Base-by-base conservation (phyloP, 345 rosid genomes). In the Fremontodendron californicum region DNA sequence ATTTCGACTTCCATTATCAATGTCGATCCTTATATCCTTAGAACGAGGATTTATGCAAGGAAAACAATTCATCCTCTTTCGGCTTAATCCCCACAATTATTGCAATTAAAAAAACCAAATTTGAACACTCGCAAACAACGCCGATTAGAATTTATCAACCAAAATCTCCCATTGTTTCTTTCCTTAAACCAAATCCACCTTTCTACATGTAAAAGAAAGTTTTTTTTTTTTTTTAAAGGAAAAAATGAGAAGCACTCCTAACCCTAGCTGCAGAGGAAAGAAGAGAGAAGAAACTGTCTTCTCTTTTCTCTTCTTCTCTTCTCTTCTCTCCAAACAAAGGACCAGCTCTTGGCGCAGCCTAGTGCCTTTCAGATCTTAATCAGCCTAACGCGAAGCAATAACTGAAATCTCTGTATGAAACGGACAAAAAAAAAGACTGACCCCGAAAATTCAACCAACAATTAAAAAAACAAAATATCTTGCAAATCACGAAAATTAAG, bases 21-120 rank as follows among this genome's bases (percentile, higher is more conserved):
- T 77, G 79, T 91, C 95, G 81, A 93, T 88, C 78, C 89, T 89
- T 71, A 25, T 82, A 69, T 84, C 97, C 15, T 87, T 88, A 15
- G 83, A 80, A 35, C 82, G 86, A 3, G 89, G 81, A 76, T 63
- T 83, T 21, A 91, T 25, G 83, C 99, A 94, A 80, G 91, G 88
- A 79, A 93, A 94, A 83, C 98, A 94, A 79, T 90, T 84, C 99
- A 91, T 94, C 65, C 39, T 61, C 65, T 46, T 29, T 29, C 74
- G 15, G 15, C n/a, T n/a, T n/a, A n/a, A n/a, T n/a, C n/a, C n/a
- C n/a, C n/a, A n/a, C n/a, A n/a, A n/a, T n/a, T n/a, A 29, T 7
- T 46, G 54, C 60, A 64, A 31, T 33, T 31, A n/a, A 33, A 15
- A 63, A 3, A 43, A 42, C 5, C 21, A 71, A 43, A 23, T 39